Evolutionary conservation across 306 rosid species (phyloP), one percentile per base, ranked within the genome.

Genomic region (Prunus armeniaca): DNA sequence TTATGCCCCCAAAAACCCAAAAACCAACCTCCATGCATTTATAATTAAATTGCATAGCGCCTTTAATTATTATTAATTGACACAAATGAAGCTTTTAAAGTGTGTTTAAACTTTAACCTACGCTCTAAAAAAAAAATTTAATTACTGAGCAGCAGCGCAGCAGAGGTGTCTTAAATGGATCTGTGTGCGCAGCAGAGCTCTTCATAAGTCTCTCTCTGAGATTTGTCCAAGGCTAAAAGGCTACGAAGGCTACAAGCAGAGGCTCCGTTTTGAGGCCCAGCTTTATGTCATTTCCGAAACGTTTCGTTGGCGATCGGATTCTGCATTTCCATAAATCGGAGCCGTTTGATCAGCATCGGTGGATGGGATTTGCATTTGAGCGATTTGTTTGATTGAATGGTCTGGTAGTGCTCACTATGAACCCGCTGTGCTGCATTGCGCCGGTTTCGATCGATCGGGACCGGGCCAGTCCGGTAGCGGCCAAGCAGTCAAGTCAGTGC

Each of bases 381-480:
- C 68, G 79, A 80, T 27, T 65, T 32, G 25, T 60, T 43, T 27
- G 38, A 22, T 70, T 73, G 69, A 8, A 58, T 56, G 85, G 49
- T 73, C 50, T n/a, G 69, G 10, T 12, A 8, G 52, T 7, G 68
- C 69, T 50, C 34, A 14, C 50, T 60, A 93, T 93, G 99, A 95
- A 95, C 84, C 99, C 99, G 10, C 87, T 95, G 24, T 95, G 99
- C 96, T 95, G 99, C 99, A 95, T 95, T 95, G 99, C 99, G 47
- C 99, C 99, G 73, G 99, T 95, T 69, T 95, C 99, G 68, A 89
- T 95, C 89, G 97, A 95, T 82, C 90, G 98, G 72, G 97, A 95
- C 84, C 80, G 89, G 69, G 58, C 83, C 1, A 85, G 81, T 78
- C 83, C 89, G 9, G 88, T 83, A 2, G 89, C 58, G 13, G 74